phyloP scores from a whole-genome alignment of 371 early-diverging fungal genomes.

The Synchytrium microbalum region DNA sequence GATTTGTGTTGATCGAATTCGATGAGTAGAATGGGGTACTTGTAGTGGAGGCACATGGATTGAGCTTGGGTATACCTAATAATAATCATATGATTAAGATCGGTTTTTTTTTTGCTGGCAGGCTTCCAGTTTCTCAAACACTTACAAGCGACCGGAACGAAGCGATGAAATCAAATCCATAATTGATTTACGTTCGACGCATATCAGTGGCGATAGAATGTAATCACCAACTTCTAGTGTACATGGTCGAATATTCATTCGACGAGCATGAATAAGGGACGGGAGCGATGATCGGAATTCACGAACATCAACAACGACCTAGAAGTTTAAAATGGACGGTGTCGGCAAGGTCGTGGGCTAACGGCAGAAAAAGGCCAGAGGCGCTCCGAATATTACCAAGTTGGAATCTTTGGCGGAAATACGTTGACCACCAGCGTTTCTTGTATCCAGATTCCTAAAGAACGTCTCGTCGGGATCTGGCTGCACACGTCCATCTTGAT shows the following conservation, averaged over 20 bases:
- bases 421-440: constrained; percentile 50
- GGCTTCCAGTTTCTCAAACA: too few relatives aligned
- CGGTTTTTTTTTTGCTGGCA: too few relatives aligned
- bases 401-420: constrained; percentile 18
- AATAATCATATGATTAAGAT: too few relatives aligned
- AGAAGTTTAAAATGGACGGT: background rate
- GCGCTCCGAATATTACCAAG: constrained; percentile 16
- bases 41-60: constrained; percentile 81
- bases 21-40: constrained; percentile 74
- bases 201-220: constrained; percentile 75
- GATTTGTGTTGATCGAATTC: constrained; percentile 87
- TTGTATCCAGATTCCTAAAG: constrained; percentile 46
- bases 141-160: constrained; percentile 69
- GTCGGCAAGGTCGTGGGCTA: constrained; percentile 4
- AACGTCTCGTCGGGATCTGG: constrained; percentile 39
- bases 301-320: constrained; percentile 85
- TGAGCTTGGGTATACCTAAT: constrained; percentile 74
- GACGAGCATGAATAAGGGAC: constrained; percentile 71
- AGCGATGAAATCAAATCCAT: constrained; percentile 83
- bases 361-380: constrained; percentile 1
- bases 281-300: constrained; percentile 93
- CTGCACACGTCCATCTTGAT: constrained; percentile 39
- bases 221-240: constrained; percentile 96
- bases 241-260: constrained; percentile 68
- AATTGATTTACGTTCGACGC: constrained; percentile 92